phyloP scores from a whole-genome alignment of 306 rosid species.

The Chamaecrista fasciculata region DNA sequence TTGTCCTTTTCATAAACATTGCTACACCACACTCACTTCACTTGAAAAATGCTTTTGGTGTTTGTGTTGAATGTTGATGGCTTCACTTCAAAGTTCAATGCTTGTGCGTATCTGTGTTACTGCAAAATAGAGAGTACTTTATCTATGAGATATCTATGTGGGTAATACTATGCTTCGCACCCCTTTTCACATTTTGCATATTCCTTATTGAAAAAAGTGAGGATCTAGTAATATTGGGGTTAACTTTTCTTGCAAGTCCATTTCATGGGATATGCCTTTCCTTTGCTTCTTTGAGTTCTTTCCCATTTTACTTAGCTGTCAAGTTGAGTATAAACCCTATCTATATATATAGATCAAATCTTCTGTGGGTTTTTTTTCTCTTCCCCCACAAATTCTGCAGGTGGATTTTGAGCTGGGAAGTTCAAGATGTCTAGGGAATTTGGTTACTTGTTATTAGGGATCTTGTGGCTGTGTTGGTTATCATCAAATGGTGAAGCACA shows the following conservation, averaged over 20 bases:
- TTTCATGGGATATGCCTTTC: constrained; percentile 46
- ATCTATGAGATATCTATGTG: constrained; percentile 7
- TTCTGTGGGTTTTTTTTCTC: constrained; percentile 15
- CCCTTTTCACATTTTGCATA: constrained; percentile 22
- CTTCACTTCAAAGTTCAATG: constrained; percentile 22
- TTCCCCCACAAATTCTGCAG: constrained; percentile 32
- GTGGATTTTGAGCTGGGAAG: constrained; percentile 23
- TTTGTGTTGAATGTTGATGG: constrained; percentile 8
- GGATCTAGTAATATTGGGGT: constrained; percentile 14
- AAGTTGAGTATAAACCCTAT: constrained; percentile 38
- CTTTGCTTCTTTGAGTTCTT: constrained; percentile 2
- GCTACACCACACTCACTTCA: neutral
- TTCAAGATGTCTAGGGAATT: constrained; percentile 44
- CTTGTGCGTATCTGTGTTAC: constrained; percentile 15
- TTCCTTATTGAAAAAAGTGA: constrained; percentile 1
- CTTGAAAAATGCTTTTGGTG: constrained; percentile 2
- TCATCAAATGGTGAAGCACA: constrained; percentile 48
- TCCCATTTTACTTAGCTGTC: constrained; percentile 25
- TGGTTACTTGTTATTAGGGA: constrained; percentile 38
- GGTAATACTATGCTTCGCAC: constrained; percentile 5
- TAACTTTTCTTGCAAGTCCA: constrained; percentile 24
- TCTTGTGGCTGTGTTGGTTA: constrained; percentile 55
- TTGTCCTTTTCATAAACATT: neutral
- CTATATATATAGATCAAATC: constrained; percentile 22
- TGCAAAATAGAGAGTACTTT: constrained; percentile 18